Base-by-base conservation (phyloP, 2,329 filamentous ascomycete species). In the Alternaria postmessia region DNA sequence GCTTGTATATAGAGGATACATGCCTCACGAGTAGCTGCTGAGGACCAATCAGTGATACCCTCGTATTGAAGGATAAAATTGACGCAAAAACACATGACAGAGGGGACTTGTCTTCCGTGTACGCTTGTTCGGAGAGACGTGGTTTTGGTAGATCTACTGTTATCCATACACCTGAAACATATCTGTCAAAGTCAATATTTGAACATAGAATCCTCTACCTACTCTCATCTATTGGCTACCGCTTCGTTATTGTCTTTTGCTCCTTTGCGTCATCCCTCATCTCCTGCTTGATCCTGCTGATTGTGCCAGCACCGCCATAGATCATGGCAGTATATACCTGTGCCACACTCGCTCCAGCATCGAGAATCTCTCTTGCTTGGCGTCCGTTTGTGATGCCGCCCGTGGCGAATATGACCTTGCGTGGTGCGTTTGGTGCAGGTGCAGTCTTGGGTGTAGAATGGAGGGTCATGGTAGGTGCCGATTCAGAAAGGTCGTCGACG, bases 321-420 rank as follows among this genome's bases (percentile, higher is more conserved):
- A 88, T 85, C 68, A 91, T 78, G 5, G 87, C 91, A 0, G 95
- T 99, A 78, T 98, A 98, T 53, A 97, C 85, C 88, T 96, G 95
- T 2, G 93, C 93, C 14, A 96, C 89, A 69, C 90, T 94, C 0
- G 95, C 95, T 8, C 95, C 95, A 0, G 94, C 93, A 67, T 96
- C 91, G 49, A 98, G 83, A 7, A 94, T 87, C 79, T 91, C 85
- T 14, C 92, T 81, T 8, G 93, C 96, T 80, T 98, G 90, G 64
- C 90, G 85, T 5, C 95, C 95, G 66, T 90, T 94, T 1, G 91
- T 95, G 73, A 99, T 94, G 18, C 95, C 95, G 1, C 95, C 95
- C 0, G 93, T 95, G 0, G 94, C 94, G 75, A 98, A 98, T 62
- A 99, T 91, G 53, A 93, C 89, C 80, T 97, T 97, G 48, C 85